Percentiles rank a stretch among this genome's conserved stretches.
Conservation (phyloP, 164 flowering plant species). For the Pachysandra terminalis region DNA sequence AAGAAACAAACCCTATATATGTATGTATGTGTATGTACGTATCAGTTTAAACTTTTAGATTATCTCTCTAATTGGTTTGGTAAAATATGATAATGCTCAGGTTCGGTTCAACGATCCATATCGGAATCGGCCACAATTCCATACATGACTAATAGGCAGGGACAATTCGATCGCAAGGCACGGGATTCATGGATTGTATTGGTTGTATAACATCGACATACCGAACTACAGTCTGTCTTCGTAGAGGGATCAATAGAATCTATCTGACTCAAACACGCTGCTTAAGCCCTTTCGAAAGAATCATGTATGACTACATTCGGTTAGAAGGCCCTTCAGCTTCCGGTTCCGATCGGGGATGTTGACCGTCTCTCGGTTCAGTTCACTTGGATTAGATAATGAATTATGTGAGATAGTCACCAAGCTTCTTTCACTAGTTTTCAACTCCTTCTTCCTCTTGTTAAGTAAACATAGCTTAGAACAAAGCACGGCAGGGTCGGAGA, state of each 20-base stretch:
- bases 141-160: constrained; percentile 19
- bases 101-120: constrained; percentile 16
- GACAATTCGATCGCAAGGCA: constrained; percentile 33
- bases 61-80: no score
- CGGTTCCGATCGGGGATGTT: not conserved
- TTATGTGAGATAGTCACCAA: no score
- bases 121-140: constrained; percentile 5
- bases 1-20: no score
- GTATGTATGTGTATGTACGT: no score
- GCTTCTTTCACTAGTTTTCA: no score
- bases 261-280: constrained; percentile 20
- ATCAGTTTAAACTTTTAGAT: no score
- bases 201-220: constrained; percentile 15
- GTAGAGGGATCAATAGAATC: constrained; percentile 10
- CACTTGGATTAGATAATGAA: no score
- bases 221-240: constrained; percentile 1
- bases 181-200: constrained; percentile 30
- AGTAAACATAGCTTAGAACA: no score
- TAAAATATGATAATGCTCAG: constrained; percentile 3
- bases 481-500: no score
- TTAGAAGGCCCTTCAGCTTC: constrained; percentile 23
- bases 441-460: no score
- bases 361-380: no score
- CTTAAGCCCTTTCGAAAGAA: constrained; percentile 16
- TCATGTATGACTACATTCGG: constrained; percentile 33